Conservation (phyloP, 2,329 filamentous ascomycete species). For the Ceratocystis colombiana region DNA sequence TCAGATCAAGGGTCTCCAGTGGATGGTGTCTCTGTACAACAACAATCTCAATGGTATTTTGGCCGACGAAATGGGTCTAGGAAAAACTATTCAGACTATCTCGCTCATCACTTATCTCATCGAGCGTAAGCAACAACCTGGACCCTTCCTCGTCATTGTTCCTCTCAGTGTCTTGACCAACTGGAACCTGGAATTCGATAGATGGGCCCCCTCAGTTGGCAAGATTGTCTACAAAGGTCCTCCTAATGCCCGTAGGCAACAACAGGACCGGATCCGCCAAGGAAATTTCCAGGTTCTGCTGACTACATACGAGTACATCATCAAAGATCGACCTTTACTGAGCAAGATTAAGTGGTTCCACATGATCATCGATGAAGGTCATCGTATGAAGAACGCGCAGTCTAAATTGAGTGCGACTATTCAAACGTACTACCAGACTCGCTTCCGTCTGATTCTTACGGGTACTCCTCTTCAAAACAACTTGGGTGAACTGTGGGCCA, state of each 20-base stretch:
- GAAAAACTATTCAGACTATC: conserved; percentile 98
- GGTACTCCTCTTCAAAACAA: conserved; percentile 98
- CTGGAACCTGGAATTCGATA: conserved; percentile 98
- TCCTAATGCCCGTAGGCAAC: conserved; percentile 73
- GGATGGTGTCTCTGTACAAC: conserved; percentile 99
- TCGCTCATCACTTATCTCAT: conserved; percentile 95
- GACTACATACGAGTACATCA: conserved; percentile 98
- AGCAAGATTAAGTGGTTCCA: conserved; percentile 99
- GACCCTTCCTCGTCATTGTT: conserved; percentile 92
- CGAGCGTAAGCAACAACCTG: conserved; percentile 82
- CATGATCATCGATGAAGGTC: conserved; percentile 99
- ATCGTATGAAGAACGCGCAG: conserved; percentile 97
- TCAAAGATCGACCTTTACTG: conserved; percentile 89
- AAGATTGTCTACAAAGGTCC: conserved; percentile 97
- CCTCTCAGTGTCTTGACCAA: conserved; percentile 95
- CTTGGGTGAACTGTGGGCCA: conserved; percentile 86
- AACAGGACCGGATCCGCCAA: conserved; percentile 88
- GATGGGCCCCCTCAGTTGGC: conserved; percentile 82
- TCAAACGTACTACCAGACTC: conserved; percentile 86
- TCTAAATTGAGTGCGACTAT: conserved; percentile 95
- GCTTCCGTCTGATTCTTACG: conserved; percentile 92
- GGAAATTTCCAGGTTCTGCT: conserved; percentile 92
- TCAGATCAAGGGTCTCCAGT: conserved; percentile 95
- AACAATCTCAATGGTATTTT: conserved; percentile 99
- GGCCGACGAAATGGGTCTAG: conserved; percentile 98